These are phyloP conservation scores for Scleromitrula shiraiana DNA, from an alignment of 2,329 filamentous ascomycete species.

Conservation along the genomic window DNA sequence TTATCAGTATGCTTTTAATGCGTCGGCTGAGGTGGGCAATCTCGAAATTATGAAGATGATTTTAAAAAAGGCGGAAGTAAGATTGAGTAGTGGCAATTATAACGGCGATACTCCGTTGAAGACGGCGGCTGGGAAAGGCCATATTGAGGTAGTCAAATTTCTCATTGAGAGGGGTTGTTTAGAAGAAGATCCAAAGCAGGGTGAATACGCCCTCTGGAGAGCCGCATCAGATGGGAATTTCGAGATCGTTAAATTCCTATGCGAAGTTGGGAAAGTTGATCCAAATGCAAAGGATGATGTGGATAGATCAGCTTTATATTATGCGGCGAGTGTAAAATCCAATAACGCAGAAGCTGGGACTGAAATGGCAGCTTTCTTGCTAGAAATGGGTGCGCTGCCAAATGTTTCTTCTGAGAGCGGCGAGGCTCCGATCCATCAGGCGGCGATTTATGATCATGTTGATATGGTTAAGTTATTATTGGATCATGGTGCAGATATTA, in stretches of 20 bases:
- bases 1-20: slow-evolving; percentile 13
- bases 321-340: slow-evolving; percentile 6
- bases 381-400: slow-evolving; percentile 13
- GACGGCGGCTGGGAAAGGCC: slow-evolving; percentile 9
- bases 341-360: background rate
- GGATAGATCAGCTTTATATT: slow-evolving; percentile 11
- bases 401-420: background rate
- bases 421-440: slow-evolving; percentile 11
- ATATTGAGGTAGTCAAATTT: slow-evolving; percentile 16
- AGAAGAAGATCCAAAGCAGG: slow-evolving; percentile 9
- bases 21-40: slow-evolving; percentile 13
- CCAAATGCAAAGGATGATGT: slow-evolving; percentile 6
- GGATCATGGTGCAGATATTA: slow-evolving; percentile 13
- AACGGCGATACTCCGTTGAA: slow-evolving; percentile 9
- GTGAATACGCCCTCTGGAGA: slow-evolving; percentile 5
- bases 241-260: slow-evolving; percentile 12
- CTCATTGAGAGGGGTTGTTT: slow-evolving; percentile 15
- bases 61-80: slow-evolving; percentile 13
- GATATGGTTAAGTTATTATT: slow-evolving; percentile 10
- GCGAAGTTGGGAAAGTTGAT: slow-evolving; percentile 6
- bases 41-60: slow-evolving; percentile 16
- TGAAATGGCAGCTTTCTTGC: slow-evolving; percentile 12
- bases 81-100: slow-evolving; percentile 10
- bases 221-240: slow-evolving; percentile 13
- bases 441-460: background rate